These are phyloP conservation scores for Mucor indicus DNA, from an alignment of 371 early-diverging fungal species.

Conservation along the genomic window DNA sequence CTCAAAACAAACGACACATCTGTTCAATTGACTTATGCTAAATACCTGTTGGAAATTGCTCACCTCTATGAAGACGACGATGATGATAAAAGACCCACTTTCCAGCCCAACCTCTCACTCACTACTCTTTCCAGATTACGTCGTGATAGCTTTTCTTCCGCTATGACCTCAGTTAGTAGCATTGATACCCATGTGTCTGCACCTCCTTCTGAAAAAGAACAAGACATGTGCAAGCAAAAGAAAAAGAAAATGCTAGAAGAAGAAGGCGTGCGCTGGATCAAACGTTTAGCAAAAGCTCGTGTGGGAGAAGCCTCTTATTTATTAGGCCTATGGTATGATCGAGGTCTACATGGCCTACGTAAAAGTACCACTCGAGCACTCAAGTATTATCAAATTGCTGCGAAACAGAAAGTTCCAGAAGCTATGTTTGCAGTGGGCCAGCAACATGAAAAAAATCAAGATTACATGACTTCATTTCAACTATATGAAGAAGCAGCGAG, in stretches of 20 bases:
- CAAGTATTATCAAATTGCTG: constrained; percentile 37
- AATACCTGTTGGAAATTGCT: constrained; percentile 66
- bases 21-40: constrained; percentile 83
- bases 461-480: constrained; percentile 63
- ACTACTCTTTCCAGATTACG: background rate
- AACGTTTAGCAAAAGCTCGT: constrained; percentile 60
- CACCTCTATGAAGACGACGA: constrained; percentile 21
- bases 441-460: constrained; percentile 56
- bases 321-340: constrained; percentile 67
- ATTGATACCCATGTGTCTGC: constrained; percentile 7
- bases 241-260: constrained; percentile 44
- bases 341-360: constrained; percentile 55
- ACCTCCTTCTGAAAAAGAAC: background rate
- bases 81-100: background rate
- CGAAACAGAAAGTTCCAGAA: constrained; percentile 31
- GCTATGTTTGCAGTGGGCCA: constrained; percentile 35
- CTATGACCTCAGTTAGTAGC: constrained; percentile 9
- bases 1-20: constrained; percentile 72
- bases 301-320: constrained; percentile 73
- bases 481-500: constrained; percentile 75
- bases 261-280: constrained; percentile 71
- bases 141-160: background rate
- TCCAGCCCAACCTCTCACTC: constrained; percentile 9
- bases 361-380: constrained; percentile 50
- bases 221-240: background rate